Percentiles rank a stretch among this genome's conserved stretches.
Conservation (phyloP, 345 rosid species). For the Citrus sinensis region DVS_A1.0 CM039168.1:5419001-5419500, state of each 20-base stretch:
- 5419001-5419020: neutral
- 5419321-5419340: constrained; percentile 94
- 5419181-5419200: neutral
- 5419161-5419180: neutral
- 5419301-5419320: constrained; percentile 90
- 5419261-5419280: constrained; percentile 2
- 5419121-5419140: neutral
- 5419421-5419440: constrained; percentile 93
- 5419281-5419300: constrained; percentile 99
- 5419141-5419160: neutral
- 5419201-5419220: neutral
- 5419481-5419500: constrained; percentile 46
- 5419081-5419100: neutral
- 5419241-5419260: neutral
- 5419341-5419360: constrained; percentile 90
- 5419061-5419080: neutral
- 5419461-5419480: constrained; percentile 63
- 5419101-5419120: neutral
- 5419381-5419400: constrained; percentile 89
- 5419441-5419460: constrained; percentile 83
- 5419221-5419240: neutral
- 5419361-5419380: constrained; percentile 72
- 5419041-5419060: neutral
- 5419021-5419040: neutral
- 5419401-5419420: constrained; percentile 85